A percentile compares a stretch with the other conserved stretches of the same genome.
phyloP scores from a whole-genome alignment of 2,329 filamentous ascomycete species.

The Aspergillus fijiensis region DNA sequence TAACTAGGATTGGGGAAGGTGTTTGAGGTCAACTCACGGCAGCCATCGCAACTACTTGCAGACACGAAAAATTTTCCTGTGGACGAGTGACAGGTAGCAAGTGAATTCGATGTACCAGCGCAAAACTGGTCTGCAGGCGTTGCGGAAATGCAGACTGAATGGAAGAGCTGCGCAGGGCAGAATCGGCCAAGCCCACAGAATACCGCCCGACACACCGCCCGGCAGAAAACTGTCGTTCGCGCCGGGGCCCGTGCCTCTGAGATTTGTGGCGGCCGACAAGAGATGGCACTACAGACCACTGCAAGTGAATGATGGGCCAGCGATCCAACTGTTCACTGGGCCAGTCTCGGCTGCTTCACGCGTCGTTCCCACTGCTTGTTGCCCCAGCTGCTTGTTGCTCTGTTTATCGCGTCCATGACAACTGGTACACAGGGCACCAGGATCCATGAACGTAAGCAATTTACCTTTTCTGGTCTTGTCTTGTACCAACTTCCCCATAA shows the following conservation, averaged over 20 bases:
- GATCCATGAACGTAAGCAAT: background rate
- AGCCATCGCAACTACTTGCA: conserved; percentile 32
- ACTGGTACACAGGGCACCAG: background rate
- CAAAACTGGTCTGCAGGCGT: conserved; percentile 18
- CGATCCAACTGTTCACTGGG: background rate
- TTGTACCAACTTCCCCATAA: background rate
- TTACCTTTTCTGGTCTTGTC: background rate
- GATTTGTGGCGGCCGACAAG: background rate
- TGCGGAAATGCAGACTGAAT: conserved; percentile 10
- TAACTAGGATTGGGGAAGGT: background rate
- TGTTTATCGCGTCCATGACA: background rate
- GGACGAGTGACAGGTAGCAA: conserved; percentile 4
- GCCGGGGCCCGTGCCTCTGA: background rate
- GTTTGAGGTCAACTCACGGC: conserved; percentile 29
- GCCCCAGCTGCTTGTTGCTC: background rate
- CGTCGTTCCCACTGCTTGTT: background rate
- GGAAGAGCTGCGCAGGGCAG: conserved; percentile 18
- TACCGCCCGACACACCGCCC: conserved; percentile 22
- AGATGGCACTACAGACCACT: background rate
- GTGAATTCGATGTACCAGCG: conserved; percentile 6
- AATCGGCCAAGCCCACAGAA: conserved; percentile 11
- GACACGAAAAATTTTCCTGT: conserved; percentile 10
- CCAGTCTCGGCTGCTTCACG: background rate
- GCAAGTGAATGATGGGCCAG: background rate
- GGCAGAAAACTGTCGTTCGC: conserved; percentile 26